Evolutionary conservation across 805 yeast species (phyloP), one percentile per base, ranked within the genome.

Genomic region (Yamadazyma akitaensis): DNA sequence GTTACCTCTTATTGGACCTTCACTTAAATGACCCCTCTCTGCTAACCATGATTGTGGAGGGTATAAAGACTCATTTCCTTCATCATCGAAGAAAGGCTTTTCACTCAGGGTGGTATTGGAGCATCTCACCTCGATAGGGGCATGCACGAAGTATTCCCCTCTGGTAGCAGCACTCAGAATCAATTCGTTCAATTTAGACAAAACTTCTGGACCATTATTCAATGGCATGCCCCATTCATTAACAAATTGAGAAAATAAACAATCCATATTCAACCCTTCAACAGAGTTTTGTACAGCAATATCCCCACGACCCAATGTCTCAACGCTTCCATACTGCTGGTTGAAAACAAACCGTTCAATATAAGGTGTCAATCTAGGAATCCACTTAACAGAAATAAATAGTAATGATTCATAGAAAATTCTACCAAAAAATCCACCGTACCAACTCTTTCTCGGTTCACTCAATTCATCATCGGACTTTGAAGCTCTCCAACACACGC

Each of bases 151-250:
- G 65, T 76, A 92, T 32, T 82, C 83, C 49, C 81, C 80, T 12
- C 66, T 63, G 11, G 62, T 57, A 28, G 83, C 80, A 28, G 94
- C 96, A 18, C 68, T 70, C 26, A 74, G 62, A 43, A 87, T 84
- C 1, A 81, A 79, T 28, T 76, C 76, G 48, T 81, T 78, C 49
- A 92, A 72, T n/a, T 83, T 73, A 37, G 66, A 61, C 52, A 91
- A 74, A 16, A 85, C 83, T 43, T 81, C 85, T 7, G 84, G 84
- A 5, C 97, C 97, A 52, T 81, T 77, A 19, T 68, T 76, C 59
- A 92, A 69, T 17, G 98, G 98, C 41, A 95, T 80, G n/a, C 94
- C 90, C 98, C 98, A 92, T 68, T 92, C 99, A 61, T 91, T 83
- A 42, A 92, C 98, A 67, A 83, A 91, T 65, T 92, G 99, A 37